phyloP scores from a whole-genome alignment of 2,329 filamentous ascomycete species.

The Lasiodiplodia hormozganensis region DNA sequence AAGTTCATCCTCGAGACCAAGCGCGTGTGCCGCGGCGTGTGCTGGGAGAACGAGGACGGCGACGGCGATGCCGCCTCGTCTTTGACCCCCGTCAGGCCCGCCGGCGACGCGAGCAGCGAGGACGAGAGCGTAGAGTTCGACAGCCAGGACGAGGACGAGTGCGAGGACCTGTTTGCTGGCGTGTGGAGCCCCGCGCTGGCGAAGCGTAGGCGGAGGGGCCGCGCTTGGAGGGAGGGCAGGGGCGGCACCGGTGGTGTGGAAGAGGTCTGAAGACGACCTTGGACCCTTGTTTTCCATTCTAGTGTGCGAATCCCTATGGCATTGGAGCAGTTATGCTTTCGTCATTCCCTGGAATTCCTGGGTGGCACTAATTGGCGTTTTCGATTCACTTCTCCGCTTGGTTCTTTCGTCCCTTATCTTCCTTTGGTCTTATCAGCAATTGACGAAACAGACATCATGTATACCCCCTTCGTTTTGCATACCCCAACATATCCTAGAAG shows the following conservation, averaged over 20 bases:
- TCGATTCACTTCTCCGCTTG: not conserved
- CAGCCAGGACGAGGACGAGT: constrained; percentile 71
- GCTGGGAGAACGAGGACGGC: constrained; percentile 57
- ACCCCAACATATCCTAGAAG: constrained; percentile 3
- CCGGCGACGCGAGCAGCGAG: constrained; percentile 22
- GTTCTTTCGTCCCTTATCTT: not conserved
- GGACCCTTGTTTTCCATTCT: not conserved
- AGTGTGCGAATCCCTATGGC: not conserved
- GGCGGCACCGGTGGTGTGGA: constrained; percentile 19
- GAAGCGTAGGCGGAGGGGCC: constrained; percentile 48
- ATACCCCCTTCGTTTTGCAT: constrained; percentile 16
- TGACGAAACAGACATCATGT: constrained; percentile 13
- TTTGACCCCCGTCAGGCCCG: not conserved
- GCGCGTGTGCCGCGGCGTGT: constrained; percentile 56
- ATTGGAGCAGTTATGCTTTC: not conserved
- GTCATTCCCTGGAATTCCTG: not conserved
- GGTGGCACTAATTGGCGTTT: constrained; percentile 5
- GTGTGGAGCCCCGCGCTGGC: constrained; percentile 66
- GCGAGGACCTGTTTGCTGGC: constrained; percentile 69
- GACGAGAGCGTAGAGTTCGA: constrained; percentile 63
- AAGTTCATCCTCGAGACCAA: constrained; percentile 71
- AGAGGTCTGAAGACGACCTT: constrained; percentile 13
- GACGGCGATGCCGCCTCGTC: constrained; percentile 23
- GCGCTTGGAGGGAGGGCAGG: constrained; percentile 28
- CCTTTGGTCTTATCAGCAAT: not conserved